Evolutionary conservation across 2,329 filamentous ascomycete genomes (phyloP).

Genomic region (Colletotrichum lentis): DNA sequence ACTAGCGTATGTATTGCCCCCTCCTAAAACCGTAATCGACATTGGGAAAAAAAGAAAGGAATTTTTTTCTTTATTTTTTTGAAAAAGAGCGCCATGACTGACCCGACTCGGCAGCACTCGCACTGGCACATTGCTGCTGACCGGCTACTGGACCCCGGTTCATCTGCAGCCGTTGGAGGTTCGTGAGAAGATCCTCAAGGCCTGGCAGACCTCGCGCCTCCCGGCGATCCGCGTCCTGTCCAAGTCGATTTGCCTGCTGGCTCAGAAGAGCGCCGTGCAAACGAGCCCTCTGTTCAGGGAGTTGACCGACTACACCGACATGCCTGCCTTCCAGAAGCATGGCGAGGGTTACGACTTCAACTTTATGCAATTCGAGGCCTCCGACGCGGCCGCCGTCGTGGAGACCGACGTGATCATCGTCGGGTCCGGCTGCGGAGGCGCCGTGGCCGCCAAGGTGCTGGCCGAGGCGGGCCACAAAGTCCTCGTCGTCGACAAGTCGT

Average conservation of each 20-base stretch:
- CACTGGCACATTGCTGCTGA: conserved; percentile 70
- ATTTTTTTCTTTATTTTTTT: no score
- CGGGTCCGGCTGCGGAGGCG: conserved; percentile 87
- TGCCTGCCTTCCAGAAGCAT: conserved; percentile 60
- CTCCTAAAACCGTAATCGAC: background rate
- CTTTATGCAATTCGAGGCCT: conserved; percentile 66
- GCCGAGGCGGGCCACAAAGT: conserved; percentile 79
- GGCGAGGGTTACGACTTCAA: conserved; percentile 63
- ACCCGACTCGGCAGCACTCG: conserved; percentile 59
- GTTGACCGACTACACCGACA: conserved; percentile 65
- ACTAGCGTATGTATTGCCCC: conserved; percentile 53
- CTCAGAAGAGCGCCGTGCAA: conserved; percentile 63
- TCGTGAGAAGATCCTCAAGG: conserved; percentile 68
- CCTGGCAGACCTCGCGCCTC: conserved; percentile 68
- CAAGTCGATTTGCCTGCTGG: conserved; percentile 63
- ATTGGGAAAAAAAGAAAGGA: background rate
- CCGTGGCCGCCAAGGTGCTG: conserved; percentile 80
- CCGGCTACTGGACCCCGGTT: conserved; percentile 71
- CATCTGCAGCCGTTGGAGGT: conserved; percentile 66
- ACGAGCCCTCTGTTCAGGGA: conserved; percentile 63
- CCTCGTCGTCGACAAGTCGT: conserved; percentile 82
- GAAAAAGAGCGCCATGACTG: background rate
- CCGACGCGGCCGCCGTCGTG: conserved; percentile 60
- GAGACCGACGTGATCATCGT: conserved; percentile 86
- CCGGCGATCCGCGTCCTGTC: conserved; percentile 62